These are phyloP conservation scores for Neocucurbitaria cava DNA, from an alignment of 2,329 filamentous ascomycete genomes.

Conservation along the genomic window DNA sequence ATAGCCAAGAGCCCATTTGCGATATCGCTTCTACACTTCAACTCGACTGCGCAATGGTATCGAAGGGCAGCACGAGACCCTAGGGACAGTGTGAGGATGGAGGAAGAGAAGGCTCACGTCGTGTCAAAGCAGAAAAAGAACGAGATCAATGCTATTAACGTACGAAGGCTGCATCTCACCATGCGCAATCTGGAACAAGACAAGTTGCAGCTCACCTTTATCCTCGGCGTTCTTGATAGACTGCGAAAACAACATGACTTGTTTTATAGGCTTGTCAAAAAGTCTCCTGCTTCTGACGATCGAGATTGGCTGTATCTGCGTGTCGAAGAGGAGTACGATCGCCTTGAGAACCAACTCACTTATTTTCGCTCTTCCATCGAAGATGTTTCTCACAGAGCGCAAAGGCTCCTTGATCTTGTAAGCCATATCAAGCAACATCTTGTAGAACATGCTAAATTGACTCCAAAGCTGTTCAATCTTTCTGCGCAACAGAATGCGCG, in stretches of 20 bases:
- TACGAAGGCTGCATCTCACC: conserved; percentile 7
- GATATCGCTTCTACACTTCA: conserved; percentile 9
- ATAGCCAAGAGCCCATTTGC: conserved; percentile 10
- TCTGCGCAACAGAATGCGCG: conserved; percentile 7
- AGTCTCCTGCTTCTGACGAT: background rate
- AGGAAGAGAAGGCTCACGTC: conserved; percentile 11
- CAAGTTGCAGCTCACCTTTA: conserved; percentile 12
- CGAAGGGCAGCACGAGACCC: conserved; percentile 9
- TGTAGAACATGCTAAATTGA: background rate
- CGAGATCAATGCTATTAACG: conserved; percentile 7
- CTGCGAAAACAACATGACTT: conserved; percentile 14
- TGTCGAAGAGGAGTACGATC: conserved; percentile 8
- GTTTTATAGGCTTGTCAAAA: conserved; percentile 5
- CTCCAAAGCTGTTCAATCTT: background rate
- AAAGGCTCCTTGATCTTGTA: conserved; percentile 7
- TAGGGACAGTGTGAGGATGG: conserved; percentile 8
- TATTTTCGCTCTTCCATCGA: conserved; percentile 9
- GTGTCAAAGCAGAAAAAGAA: background rate
- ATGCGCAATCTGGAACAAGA: conserved; percentile 16
- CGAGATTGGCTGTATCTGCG: conserved; percentile 3
- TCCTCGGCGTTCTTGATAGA: conserved; percentile 11
- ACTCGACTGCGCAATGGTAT: conserved; percentile 12
- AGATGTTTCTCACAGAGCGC: conserved; percentile 1
- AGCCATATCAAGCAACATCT: background rate
- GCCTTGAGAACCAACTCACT: conserved; percentile 7